Evolutionary conservation across 805 yeast genomes (phyloP).

Genomic region (Saccharomycopsis fermentans): DNA sequence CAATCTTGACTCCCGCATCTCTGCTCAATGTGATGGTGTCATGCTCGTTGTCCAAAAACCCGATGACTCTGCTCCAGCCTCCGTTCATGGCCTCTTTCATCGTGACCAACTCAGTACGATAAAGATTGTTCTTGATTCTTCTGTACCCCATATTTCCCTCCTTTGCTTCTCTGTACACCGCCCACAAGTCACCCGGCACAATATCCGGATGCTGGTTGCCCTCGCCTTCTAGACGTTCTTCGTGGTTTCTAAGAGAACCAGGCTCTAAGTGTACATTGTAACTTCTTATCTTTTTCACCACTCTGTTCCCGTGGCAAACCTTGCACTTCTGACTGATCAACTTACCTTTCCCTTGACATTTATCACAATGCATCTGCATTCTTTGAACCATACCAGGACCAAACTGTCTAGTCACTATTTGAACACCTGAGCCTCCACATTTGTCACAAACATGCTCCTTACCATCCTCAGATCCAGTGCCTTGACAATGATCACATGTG

Average conservation of each 20-base stretch:
- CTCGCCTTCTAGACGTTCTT: conserved; percentile 56
- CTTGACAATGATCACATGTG: conserved; percentile 68
- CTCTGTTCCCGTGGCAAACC: conserved; percentile 62
- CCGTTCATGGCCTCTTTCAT: conserved; percentile 67
- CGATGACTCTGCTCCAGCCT: conserved; percentile 65
- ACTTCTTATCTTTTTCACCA: conserved; percentile 42
- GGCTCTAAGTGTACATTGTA: conserved; percentile 56
- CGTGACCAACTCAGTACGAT: conserved; percentile 70
- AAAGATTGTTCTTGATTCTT: conserved; percentile 63
- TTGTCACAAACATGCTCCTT: conserved; percentile 48
- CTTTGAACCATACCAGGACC: conserved; percentile 90
- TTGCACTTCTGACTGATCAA: conserved; percentile 54
- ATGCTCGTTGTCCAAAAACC: conserved; percentile 54
- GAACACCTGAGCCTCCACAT: conserved; percentile 72
- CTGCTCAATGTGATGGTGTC: conserved; percentile 39
- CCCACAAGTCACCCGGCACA: conserved; percentile 67
- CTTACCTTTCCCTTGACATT: conserved; percentile 72
- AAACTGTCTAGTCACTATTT: conserved; percentile 56
- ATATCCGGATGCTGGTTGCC: conserved; percentile 79
- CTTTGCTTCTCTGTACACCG: conserved; percentile 47
- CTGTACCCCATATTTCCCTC: conserved; percentile 71
- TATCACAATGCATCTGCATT: conserved; percentile 67
- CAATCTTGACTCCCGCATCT: conserved; percentile 39
- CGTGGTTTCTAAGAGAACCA: conserved; percentile 56
- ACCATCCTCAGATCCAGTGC: conserved; percentile 81